Evolutionary conservation across 371 early-diverging fungal genomes (phyloP).

Genomic region (Nematocida displodere): DNA sequence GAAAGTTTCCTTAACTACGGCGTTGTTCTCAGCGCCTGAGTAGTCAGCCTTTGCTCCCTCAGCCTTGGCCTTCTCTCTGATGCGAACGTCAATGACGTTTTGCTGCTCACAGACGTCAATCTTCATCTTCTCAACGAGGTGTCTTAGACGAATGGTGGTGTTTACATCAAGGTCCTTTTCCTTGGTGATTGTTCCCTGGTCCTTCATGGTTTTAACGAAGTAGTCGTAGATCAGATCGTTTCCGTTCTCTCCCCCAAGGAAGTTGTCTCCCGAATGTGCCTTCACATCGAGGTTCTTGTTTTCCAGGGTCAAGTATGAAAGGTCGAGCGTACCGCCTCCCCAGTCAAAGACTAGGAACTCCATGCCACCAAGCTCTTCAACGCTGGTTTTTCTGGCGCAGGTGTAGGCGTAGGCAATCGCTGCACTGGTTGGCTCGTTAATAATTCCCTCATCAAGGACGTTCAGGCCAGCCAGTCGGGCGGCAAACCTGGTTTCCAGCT

Average conservation of each 20-base stretch:
- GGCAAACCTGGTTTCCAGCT: constrained; percentile 63
- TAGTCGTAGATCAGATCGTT: constrained; percentile 82
- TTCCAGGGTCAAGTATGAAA: constrained; percentile 77
- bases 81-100: constrained; percentile 66
- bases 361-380: constrained; percentile 66
- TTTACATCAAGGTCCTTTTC: constrained; percentile 45
- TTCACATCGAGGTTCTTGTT: constrained; percentile 79
- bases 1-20: constrained; percentile 71
- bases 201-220: constrained; percentile 79
- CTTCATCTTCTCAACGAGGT: constrained; percentile 59
- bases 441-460: constrained; percentile 45
- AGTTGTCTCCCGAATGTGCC: constrained; percentile 90
- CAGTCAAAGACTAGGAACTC: constrained; percentile 82
- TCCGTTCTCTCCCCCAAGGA: constrained; percentile 94
- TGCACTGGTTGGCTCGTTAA: constrained; percentile 84
- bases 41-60: constrained; percentile 1
- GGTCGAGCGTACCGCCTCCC: constrained; percentile 94
- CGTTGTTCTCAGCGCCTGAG: background rate
- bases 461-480: constrained; percentile 60
- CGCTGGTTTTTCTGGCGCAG: constrained; percentile 70
- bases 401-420: constrained; percentile 76
- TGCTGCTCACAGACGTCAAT: constrained; percentile 57
- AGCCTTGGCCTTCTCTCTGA: constrained; percentile 3
- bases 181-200: constrained; percentile 53
- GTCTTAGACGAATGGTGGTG: constrained; percentile 44